phyloP scores from a whole-genome alignment of 2,329 filamentous ascomycete species.

The Colletotrichum eremochloae region DNA sequence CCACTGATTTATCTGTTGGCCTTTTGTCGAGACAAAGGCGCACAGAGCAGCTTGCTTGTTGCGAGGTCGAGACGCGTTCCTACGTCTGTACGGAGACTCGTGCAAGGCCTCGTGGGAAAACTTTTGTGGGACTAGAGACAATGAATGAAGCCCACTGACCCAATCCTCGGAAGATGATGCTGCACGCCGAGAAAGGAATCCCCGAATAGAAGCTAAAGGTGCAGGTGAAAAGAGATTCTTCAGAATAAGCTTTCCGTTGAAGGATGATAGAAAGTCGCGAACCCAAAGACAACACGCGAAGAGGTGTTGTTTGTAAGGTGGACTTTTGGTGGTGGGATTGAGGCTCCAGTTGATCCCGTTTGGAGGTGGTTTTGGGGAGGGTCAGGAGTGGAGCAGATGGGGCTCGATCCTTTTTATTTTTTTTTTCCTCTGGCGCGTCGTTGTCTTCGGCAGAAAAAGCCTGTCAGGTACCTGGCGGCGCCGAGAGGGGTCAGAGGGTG shows the following conservation, averaged over 20 bases:
- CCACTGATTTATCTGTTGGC: constrained; percentile 28
- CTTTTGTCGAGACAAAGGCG: constrained; percentile 43
- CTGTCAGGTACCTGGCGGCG: constrained; percentile 41
- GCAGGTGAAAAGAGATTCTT: constrained; percentile 18
- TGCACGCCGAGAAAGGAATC: constrained; percentile 22
- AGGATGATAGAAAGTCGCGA: constrained; percentile 41
- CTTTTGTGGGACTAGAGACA: constrained; percentile 41
- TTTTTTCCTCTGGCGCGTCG: constrained; percentile 32
- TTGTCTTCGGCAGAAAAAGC: constrained; percentile 38
- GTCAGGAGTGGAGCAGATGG: constrained; percentile 43
- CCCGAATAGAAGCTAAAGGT: constrained; percentile 14
- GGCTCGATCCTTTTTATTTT: constrained; percentile 43
- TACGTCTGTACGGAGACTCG: constrained; percentile 41
- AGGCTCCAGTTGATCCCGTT: constrained; percentile 45
- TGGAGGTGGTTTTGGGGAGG: constrained; percentile 44
- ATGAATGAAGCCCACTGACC: constrained; percentile 30
- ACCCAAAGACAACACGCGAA: constrained; percentile 40
- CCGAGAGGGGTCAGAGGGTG: constrained; percentile 27
- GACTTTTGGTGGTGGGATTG: constrained; percentile 43
- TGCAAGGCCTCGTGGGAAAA: constrained; percentile 34
- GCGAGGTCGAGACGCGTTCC: constrained; percentile 40
- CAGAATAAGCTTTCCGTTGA: constrained; percentile 31
- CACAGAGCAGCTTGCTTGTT: constrained; percentile 36
- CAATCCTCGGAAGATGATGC: constrained; percentile 18
- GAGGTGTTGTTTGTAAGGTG: constrained; percentile 42